Evolutionary conservation across 306 rosid species (phyloP), one percentile per base, ranked within the genome.

Genomic region (Cicer arietinum): DNA sequence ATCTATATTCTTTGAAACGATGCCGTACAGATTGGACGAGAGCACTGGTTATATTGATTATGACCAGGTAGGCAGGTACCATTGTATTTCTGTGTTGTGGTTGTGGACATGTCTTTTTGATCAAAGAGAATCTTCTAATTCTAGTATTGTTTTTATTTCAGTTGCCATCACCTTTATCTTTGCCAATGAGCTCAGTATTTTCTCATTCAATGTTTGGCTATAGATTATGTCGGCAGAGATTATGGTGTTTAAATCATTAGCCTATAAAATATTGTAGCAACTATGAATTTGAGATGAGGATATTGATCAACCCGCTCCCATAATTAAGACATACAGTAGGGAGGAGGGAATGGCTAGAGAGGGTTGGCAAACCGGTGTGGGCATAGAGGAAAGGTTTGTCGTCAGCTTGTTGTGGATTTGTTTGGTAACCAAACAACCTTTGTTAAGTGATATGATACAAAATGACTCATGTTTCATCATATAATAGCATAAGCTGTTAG

Each of bases 1-100:
- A 52, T 91, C 97, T 20, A 85, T 91, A 72, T 91, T 88, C 83
- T 91, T 91, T 53, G 97, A 91, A 89, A 91, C 97, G 59, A 89
- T 91, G 97, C 97, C 97, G 7, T 91, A 89, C 80, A 86, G 95
- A 82, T 84, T 91, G 85, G 53, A 91, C 64, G 97, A 89, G 84
- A 91, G 87, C 84, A 90, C 96, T 69, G 98, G 98, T 67, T 92
- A 90, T 81, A 92, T 92, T 80, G 98, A 92, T 81, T 92, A 92
- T 81, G 93, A 92, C 82, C 98, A 92, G 98, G 98, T 90, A 80
- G 88, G 82, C 87, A 92, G 98, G 98, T 90, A 80, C 56, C 71
- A 59, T 57, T 62, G 70, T 68, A 60, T 58, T 76, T 71, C 7
- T 85, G 43, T 71, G 14, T 66, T 59, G 50, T 66, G 71, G 14